Percentiles rank a stretch among this genome's conserved stretches.
These are phyloP conservation scores for Sarocladium strictum DNA, from an alignment of 2,329 filamentous ascomycete species.

Conservation along the genomic window DNA sequence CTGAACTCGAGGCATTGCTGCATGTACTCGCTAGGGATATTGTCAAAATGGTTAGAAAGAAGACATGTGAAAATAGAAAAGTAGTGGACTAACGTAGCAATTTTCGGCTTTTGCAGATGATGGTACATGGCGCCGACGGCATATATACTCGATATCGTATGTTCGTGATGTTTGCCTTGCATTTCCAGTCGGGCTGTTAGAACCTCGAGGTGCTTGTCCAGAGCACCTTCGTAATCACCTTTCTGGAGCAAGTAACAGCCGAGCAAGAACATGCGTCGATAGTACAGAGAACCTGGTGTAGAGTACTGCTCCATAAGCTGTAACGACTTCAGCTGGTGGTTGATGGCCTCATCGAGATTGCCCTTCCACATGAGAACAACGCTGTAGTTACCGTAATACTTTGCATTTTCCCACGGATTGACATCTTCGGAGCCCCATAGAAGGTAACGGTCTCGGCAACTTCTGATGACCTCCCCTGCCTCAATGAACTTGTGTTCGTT, in stretches of 20 bases:
- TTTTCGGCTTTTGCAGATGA: neutral
- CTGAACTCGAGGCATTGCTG: neutral
- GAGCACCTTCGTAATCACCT: neutral
- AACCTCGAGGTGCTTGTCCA: neutral
- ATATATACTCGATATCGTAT: neutral
- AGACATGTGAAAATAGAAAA: neutral
- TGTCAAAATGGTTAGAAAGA: neutral
- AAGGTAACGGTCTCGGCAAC: neutral
- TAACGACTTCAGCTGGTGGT: neutral
- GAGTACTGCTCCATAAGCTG: neutral
- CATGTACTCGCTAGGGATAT: neutral
- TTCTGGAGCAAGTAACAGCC: neutral
- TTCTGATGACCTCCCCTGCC: neutral
- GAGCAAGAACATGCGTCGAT: neutral
- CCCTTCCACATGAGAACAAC: neutral
- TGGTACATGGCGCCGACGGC: neutral
- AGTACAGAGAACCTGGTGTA: neutral
- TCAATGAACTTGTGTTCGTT: neutral
- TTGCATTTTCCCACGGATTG: neutral
- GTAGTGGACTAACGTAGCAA: neutral
- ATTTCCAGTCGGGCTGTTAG: neutral
- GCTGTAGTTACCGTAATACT: neutral
- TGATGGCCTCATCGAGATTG: neutral
- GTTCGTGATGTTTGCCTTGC: neutral
- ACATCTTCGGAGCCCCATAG: neutral